phyloP scores from a whole-genome alignment of 257 asterid genomes.

The Solanum piurae region DNA sequence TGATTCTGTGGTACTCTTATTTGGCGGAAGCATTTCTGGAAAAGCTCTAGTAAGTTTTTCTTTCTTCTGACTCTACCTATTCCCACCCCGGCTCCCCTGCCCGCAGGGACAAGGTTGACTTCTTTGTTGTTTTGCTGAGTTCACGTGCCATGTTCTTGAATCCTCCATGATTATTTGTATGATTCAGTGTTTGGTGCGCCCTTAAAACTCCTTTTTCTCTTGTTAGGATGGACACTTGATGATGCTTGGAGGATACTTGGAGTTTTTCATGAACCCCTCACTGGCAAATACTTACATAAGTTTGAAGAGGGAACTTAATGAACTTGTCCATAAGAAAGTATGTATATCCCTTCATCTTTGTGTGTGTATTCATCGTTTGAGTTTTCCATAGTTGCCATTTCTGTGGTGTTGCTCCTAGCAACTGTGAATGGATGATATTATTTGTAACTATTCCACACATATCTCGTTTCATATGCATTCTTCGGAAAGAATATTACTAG shows the following conservation, averaged over 20 bases:
- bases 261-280: constrained; percentile 73
- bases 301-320: constrained; percentile 71
- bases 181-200: background rate
- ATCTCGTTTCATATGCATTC: background rate
- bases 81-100: background rate
- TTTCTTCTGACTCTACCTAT: background rate
- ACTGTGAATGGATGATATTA: background rate
- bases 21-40: constrained; percentile 62
- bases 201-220: constrained; percentile 8
- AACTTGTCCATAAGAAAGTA: constrained; percentile 70
- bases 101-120: background rate
- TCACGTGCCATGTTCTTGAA: background rate
- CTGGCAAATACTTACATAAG: constrained; percentile 51
- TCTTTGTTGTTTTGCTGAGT: background rate
- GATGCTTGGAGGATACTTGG: constrained; percentile 90
- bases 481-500: background rate
- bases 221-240: constrained; percentile 80
- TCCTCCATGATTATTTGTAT: background rate
- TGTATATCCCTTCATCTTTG: background rate
- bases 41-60: constrained; percentile 50
- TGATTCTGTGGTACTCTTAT: constrained; percentile 73
- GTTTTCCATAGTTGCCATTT: background rate
- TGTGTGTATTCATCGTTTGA: background rate
- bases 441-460: background rate
- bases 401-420: background rate